These are phyloP conservation scores for Aspergillus japonicus DNA, from an alignment of 2,329 filamentous ascomycete species.

Conservation along the genomic window DNA sequence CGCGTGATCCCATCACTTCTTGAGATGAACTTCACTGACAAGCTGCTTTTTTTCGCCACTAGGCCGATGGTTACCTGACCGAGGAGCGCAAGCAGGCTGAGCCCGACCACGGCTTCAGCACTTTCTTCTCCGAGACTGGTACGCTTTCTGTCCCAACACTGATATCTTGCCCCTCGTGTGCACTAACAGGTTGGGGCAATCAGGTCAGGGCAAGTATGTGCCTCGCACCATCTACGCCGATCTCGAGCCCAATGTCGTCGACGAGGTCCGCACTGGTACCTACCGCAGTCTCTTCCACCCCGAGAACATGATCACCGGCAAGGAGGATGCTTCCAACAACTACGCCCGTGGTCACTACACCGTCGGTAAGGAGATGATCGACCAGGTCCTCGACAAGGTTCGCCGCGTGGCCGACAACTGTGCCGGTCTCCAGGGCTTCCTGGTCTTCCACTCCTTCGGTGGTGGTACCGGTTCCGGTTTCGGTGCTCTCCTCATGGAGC, in stretches of 20 bases:
- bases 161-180: conserved; percentile 7
- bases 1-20: neutral
- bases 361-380: conserved; percentile 98
- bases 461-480: conserved; percentile 98
- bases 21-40: conserved; percentile 22
- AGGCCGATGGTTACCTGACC: conserved; percentile 98
- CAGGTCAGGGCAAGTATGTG: conserved; percentile 99
- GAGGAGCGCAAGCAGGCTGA: conserved; percentile 94
- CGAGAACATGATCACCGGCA: conserved; percentile 99
- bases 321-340: conserved; percentile 99
- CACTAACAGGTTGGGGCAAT: conserved; percentile 13
- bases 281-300: conserved; percentile 98
- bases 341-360: conserved; percentile 99
- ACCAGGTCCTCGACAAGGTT: conserved; percentile 96
- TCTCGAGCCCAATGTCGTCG: conserved; percentile 99
- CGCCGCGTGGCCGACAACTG: conserved; percentile 97
- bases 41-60: conserved; percentile 20
- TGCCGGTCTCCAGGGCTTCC: conserved; percentile 95
- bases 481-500: conserved; percentile 97
- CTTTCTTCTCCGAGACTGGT: conserved; percentile 99
- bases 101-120: conserved; percentile 97
- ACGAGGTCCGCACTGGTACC: conserved; percentile 95
- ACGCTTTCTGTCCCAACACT: conserved; percentile 38
- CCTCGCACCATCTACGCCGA: conserved; percentile 99
- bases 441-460: conserved; percentile 99